Evolutionary conservation across 1,139 yeast species (phyloP).

Genomic region (Magnusiomyces clavatus): DNA sequence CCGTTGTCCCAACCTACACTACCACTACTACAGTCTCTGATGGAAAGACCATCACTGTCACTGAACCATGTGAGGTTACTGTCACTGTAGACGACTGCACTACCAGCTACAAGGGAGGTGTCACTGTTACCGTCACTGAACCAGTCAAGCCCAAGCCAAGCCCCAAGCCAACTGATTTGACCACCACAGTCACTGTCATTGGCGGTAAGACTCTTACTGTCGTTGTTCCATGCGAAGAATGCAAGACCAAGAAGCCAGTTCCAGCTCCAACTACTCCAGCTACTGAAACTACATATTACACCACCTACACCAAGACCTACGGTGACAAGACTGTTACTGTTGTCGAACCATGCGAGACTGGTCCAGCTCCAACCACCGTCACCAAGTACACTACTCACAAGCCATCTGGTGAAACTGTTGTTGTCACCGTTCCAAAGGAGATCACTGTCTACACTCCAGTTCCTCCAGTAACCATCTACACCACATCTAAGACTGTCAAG

Average conservation of each 20-base stretch:
- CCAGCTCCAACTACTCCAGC: too few species aligned
- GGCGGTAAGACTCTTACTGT: conserved; percentile 12
- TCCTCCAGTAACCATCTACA: conserved; percentile 5
- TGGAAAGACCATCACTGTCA: conserved; percentile 11
- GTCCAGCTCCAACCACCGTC: neutral
- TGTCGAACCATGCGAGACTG: conserved; percentile 1
- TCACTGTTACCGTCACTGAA: conserved; percentile 13
- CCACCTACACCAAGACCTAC: neutral
- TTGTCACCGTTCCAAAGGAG: conserved; percentile 2
- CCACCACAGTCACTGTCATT: conserved; percentile 1
- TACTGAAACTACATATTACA: neutral
- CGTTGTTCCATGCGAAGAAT: conserved; percentile 8
- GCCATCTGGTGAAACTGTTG: neutral
- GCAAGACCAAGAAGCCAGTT: neutral
- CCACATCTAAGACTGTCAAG: neutral
- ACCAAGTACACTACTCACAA: conserved; percentile 4
- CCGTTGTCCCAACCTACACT: conserved; percentile 6
- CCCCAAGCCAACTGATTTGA: neutral
- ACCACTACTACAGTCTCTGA: conserved; percentile 6
- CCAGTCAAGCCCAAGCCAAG: conserved; percentile 5
- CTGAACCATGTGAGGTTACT: conserved; percentile 12
- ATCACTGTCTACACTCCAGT: conserved; percentile 2
- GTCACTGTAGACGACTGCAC: conserved; percentile 8
- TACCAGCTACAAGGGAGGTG: conserved; percentile 1
- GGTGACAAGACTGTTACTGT: conserved; percentile 2